Conservation (phyloP, 1,284 basidiomycete species). For the Pseudozyma sp. region DNA sequence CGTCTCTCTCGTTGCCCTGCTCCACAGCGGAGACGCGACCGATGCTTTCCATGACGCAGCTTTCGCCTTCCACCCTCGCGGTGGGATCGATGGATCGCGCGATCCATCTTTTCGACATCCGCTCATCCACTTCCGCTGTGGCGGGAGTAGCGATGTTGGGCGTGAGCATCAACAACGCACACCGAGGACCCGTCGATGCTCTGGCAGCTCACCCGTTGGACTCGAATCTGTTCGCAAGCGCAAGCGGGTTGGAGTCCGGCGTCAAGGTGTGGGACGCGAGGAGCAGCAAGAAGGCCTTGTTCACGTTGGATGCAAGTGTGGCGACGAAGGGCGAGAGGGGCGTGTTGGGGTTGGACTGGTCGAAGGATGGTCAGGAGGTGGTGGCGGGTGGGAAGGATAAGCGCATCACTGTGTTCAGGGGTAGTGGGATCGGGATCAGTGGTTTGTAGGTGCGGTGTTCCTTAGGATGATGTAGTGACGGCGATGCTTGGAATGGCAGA, state of each 20-base stretch:
- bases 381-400: conserved; percentile 66
- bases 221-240: conserved; percentile 55
- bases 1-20: conserved; percentile 22
- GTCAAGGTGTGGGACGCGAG: conserved; percentile 65
- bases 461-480: too few species aligned
- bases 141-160: conserved; percentile 7
- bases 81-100: conserved; percentile 61
- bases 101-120: conserved; percentile 62
- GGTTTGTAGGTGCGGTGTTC: not conserved
- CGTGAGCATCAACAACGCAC: conserved; percentile 41
- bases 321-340: conserved; percentile 26
- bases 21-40: conserved; percentile 20
- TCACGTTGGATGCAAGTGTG: conserved; percentile 38
- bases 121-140: conserved; percentile 3
- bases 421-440: conserved; percentile 32
- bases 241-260: conserved; percentile 42
- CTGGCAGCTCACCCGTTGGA: conserved; percentile 50
- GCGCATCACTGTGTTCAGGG: conserved; percentile 47
- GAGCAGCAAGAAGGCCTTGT: conserved; percentile 60
- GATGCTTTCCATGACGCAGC: conserved; percentile 52
- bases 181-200: conserved; percentile 51
- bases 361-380: conserved; percentile 53
- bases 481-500: too few species aligned
- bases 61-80: conserved; percentile 34
- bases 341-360: conserved; percentile 62